phyloP scores from a whole-genome alignment of 768 basidiomycete genomes.

The Rhizopogon rudus region DNA sequence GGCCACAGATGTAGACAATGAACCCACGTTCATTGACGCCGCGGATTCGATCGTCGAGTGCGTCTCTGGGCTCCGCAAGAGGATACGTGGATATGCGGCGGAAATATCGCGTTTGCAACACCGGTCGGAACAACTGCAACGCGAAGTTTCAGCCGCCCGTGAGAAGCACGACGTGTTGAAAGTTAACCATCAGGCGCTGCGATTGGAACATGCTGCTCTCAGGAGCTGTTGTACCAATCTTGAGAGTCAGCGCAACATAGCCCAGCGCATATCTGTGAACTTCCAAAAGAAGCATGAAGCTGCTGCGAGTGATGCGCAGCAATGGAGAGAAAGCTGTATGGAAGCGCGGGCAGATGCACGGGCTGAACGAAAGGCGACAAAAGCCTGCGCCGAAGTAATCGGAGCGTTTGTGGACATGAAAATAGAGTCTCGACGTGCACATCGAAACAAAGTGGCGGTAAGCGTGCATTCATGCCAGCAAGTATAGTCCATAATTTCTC shows the following conservation, averaged over 20 bases:
- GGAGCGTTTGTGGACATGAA: slow-evolving; percentile 10
- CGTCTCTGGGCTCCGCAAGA: slow-evolving; percentile 1
- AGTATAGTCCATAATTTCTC: neutral
- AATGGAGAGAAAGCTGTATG: neutral
- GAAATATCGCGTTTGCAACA: neutral
- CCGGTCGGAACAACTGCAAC: neutral
- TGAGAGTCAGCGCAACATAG: neutral
- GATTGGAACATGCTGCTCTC: slow-evolving; percentile 9
- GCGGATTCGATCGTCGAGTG: neutral
- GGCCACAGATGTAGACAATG: neutral
- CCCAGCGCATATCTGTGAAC: no score
- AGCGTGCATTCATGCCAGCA: neutral
- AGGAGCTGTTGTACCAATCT: neutral
- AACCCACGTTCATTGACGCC: neutral
- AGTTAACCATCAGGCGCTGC: slow-evolving; percentile 7
- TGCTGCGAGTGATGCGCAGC: neutral
- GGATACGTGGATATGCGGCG: neutral
- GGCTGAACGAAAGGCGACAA: neutral
- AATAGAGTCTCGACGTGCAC: slow-evolving; percentile 16
- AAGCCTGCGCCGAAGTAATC: neutral
- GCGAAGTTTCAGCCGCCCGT: no score
- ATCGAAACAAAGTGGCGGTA: slow-evolving; percentile 19
- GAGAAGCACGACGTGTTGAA: neutral
- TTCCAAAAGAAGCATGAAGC: neutral
- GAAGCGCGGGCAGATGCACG: neutral